Evolutionary conservation across 257 asterid species (phyloP).

Genomic region (Nemophila menziesii): DNA sequence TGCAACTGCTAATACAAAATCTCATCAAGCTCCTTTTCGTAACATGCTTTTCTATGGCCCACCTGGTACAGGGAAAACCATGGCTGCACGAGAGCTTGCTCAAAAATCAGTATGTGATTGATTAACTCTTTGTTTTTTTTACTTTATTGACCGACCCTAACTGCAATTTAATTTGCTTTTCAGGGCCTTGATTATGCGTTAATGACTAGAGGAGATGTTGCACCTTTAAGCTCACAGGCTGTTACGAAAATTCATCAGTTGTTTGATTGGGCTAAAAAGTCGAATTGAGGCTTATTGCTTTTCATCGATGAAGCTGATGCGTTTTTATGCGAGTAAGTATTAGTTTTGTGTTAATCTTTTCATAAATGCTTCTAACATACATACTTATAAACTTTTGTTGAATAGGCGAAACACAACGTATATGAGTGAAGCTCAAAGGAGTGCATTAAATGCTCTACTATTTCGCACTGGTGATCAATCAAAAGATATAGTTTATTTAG

Average conservation of each 20-base stretch:
- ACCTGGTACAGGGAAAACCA: conserved; percentile 97
- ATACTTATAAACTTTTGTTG: conserved; percentile 4
- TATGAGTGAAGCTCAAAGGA: conserved; percentile 98
- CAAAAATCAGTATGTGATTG: conserved; percentile 63
- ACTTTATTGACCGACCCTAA: conserved; percentile 1
- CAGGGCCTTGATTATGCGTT: conserved; percentile 96
- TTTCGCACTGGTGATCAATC: conserved; percentile 95
- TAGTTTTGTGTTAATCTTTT: no score
- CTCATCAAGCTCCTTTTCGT: conserved; percentile 86
- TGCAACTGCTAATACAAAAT: conserved; percentile 84
- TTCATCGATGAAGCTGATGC: conserved; percentile 99
- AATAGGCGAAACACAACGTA: conserved; percentile 83
- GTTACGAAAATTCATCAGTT: conserved; percentile 94
- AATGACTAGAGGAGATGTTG: conserved; percentile 99
- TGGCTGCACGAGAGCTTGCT: conserved; percentile 99
- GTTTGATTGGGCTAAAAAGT: conserved; percentile 91
- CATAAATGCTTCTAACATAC: no score
- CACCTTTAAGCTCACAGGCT: conserved; percentile 90
- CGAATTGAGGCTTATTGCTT: conserved; percentile 77
- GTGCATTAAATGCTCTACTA: conserved; percentile 91
- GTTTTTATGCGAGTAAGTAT: conserved; percentile 95
- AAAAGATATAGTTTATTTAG: conserved; percentile 84
- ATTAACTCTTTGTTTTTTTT: conserved; percentile 1
- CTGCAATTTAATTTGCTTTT: conserved; percentile 14
- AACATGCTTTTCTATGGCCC: conserved; percentile 96